Evolutionary conservation across 345 rosid genomes (phyloP).

Genomic region (Pugionium cornutum): DNA sequence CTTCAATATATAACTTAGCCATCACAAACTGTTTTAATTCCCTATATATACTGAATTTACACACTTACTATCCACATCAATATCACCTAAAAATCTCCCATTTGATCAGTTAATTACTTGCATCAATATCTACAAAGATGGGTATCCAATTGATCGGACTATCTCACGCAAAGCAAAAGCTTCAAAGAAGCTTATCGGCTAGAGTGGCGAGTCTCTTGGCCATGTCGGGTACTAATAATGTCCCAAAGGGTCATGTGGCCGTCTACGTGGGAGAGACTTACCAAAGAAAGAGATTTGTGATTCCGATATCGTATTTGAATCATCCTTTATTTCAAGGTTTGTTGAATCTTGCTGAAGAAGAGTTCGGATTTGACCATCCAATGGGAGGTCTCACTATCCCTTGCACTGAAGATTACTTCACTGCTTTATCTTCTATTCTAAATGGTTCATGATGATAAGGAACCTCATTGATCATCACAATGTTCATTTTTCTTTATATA

Average conservation of each 20-base stretch:
- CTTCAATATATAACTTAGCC: slow-evolving; percentile 1
- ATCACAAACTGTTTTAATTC: slow-evolving; percentile 26
- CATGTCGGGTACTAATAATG: slow-evolving; percentile 40
- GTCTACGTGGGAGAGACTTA: slow-evolving; percentile 45
- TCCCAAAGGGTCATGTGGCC: slow-evolving; percentile 49
- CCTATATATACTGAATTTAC: slow-evolving; percentile 36
- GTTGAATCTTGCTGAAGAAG: slow-evolving; percentile 66
- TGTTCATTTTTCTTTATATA: slow-evolving; percentile 9
- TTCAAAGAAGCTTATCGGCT: slow-evolving; percentile 59
- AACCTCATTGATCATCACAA: slow-evolving; percentile 8
- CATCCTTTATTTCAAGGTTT: slow-evolving; percentile 64
- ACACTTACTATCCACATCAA: slow-evolving; percentile 9
- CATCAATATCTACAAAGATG: slow-evolving; percentile 42
- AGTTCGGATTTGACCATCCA: slow-evolving; percentile 78
- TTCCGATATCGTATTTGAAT: slow-evolving; percentile 71
- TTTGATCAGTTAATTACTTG: not conserved
- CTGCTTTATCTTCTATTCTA: slow-evolving; percentile 49
- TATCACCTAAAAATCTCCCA: not conserved
- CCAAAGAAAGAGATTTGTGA: slow-evolving; percentile 56
- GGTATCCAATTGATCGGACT: slow-evolving; percentile 57
- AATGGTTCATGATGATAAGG: slow-evolving; percentile 41
- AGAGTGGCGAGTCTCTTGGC: slow-evolving; percentile 46
- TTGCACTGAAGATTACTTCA: slow-evolving; percentile 69
- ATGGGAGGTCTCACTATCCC: slow-evolving; percentile 85
- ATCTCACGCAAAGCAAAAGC: slow-evolving; percentile 69